Conservation (phyloP, 306 rosid genomes). For the Carpinus viminea region DNA sequence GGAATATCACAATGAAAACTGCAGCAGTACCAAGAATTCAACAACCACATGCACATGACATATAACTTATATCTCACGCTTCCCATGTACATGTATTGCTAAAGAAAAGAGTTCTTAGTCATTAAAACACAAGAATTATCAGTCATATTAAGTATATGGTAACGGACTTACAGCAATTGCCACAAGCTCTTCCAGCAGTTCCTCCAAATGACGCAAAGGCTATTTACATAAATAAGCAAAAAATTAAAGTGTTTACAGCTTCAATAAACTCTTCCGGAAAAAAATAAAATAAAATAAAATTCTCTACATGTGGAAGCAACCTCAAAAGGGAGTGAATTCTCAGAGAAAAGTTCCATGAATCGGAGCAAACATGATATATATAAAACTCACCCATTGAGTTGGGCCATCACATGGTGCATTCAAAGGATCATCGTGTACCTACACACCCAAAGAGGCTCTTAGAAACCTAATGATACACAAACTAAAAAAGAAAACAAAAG, state of each 20-base stretch:
- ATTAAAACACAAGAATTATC: not conserved
- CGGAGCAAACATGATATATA: constrained; percentile 6
- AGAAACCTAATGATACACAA: constrained; percentile 22
- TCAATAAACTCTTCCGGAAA: constrained; percentile 6
- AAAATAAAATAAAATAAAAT: too few species aligned
- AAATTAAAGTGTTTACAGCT: constrained; percentile 6
- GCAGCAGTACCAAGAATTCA: not conserved
- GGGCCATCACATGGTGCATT: constrained; percentile 97
- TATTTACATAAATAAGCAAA: constrained; percentile 31
- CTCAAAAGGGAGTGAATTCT: constrained; percentile 6
- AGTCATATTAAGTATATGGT: constrained; percentile 1
- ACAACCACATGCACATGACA: not conserved
- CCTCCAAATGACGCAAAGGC: constrained; percentile 95
- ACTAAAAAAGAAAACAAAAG: not conserved
- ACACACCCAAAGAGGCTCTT: constrained; percentile 26
- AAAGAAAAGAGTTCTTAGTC: not conserved
- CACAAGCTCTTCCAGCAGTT: constrained; percentile 86
- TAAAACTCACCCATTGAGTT: constrained; percentile 86
- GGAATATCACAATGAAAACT: not conserved
- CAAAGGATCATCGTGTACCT: constrained; percentile 97
- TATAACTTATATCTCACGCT: not conserved
- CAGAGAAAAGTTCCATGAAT: constrained; percentile 16
- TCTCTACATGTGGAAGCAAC: constrained; percentile 2
- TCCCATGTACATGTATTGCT: not conserved
- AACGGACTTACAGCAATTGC: constrained; percentile 84